These are phyloP conservation scores for Diaporthe vexans DNA, from an alignment of 2,329 filamentous ascomycete genomes.

Conservation along the genomic window DNA sequence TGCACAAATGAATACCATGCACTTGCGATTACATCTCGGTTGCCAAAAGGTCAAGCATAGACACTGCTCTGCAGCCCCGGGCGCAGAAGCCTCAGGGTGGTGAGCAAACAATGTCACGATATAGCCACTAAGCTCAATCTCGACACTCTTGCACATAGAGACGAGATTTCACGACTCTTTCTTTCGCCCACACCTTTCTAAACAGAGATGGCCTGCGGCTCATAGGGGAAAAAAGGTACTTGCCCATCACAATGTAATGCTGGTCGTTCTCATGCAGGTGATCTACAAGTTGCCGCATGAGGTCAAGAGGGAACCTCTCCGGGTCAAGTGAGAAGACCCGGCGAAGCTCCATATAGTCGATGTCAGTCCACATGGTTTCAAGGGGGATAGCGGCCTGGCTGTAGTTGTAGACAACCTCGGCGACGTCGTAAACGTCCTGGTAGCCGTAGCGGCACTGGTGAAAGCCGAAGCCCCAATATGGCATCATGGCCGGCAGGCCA, in stretches of 20 bases:
- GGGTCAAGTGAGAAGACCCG: constrained; percentile 76
- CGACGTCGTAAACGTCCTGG: constrained; percentile 73
- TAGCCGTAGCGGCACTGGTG: constrained; percentile 77
- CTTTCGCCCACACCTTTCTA: no score
- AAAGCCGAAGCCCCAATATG: constrained; percentile 75
- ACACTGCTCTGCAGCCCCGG: neutral
- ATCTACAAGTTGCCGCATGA: constrained; percentile 75
- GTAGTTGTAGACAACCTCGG: constrained; percentile 78
- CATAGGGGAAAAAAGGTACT: neutral
- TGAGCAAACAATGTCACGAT: neutral
- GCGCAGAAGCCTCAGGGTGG: no score
- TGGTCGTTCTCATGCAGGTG: constrained; percentile 77
- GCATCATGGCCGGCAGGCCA: constrained; percentile 71
- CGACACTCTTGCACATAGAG: neutral
- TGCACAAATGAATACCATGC: neutral
- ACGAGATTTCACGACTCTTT: neutral
- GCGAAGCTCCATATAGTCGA: constrained; percentile 71
- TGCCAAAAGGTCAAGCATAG: neutral
- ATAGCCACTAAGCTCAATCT: neutral
- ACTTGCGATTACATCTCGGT: neutral
- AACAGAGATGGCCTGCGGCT: no score
- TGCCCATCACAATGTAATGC: constrained; percentile 78
- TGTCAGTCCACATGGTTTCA: constrained; percentile 79
- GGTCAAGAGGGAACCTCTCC: constrained; percentile 71
- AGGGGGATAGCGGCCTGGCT: constrained; percentile 75